Base-by-base conservation (phyloP, 2,329 filamentous ascomycete genomes). In the Fusarium burgessii region DNA sequence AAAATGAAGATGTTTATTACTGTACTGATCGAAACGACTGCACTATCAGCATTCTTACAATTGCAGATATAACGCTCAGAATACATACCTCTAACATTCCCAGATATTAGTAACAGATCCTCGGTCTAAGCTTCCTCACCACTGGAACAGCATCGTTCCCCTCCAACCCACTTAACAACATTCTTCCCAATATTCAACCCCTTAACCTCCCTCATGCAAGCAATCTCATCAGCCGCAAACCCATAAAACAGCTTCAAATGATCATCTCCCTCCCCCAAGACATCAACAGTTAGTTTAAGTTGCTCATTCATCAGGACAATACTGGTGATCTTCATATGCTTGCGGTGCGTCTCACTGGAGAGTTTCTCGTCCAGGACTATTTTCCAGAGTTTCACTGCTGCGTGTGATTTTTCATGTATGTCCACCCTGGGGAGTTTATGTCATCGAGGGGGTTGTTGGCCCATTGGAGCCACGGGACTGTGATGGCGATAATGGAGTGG, bases 401-500 rank as follows among this genome's bases (percentile, higher is more conserved):
- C 20, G 23, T 33, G 43, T 5, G 64, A 52, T 13, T 56, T 47
- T n/a, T 60, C 51, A 18, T 8, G 64, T n/a, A 71, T 66, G 1
- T 13, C 27, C 50, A 36, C 62, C 64, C 63, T 5, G 33, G 17
- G 2, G 45, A 45, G 4, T 58, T 52, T 2, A 7, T 25, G 23
- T 71, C 68, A 2, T 40, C 23, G 6, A 60, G 32, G 1, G 64
- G 63, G n/a, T 43, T 15, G 29, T 55, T 57, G 38, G 68, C 63
- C 68, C 63, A 71, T 38, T 51, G 55, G 35, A 71, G 58, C 64
- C 68, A 72, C 2, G 68, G 68, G 8, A 72, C 32, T 23, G 29
- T 27, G 2, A 71, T 49, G 18, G 42, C 42, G 25, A 69, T 43
- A 27, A 65, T 35, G 36, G 51, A 58, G 42, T 71, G 45, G 5